phyloP scores from a whole-genome alignment of 768 basidiomycete genomes.

The Infundibulicybe gibba region DNA sequence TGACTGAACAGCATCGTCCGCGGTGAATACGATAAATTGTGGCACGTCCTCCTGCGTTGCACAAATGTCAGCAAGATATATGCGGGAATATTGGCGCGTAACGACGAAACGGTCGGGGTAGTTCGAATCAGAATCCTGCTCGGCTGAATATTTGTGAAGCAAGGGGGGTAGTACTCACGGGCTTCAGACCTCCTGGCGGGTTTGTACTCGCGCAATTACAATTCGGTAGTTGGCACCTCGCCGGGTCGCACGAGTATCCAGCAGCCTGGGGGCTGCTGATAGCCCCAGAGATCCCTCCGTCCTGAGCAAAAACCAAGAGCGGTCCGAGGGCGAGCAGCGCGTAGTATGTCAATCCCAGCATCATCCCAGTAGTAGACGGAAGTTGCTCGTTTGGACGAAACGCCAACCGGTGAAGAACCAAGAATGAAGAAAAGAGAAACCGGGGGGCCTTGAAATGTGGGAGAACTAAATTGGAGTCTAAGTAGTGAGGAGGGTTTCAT shows the following conservation, averaged over 20 bases:
- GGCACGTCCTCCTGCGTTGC: slow-evolving; percentile 49
- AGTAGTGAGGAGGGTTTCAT: too few relatives aligned
- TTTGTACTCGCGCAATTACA: slow-evolving; percentile 73
- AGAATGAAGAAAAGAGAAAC: neutral
- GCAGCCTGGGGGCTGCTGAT: slow-evolving; percentile 50
- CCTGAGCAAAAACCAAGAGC: slow-evolving; percentile 39
- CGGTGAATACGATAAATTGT: slow-evolving; percentile 70
- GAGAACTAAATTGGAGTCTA: too few relatives aligned
- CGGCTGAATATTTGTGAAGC: neutral
- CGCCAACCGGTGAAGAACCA: neutral
- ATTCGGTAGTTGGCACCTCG: slow-evolving; percentile 60
- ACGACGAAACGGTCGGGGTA: neutral
- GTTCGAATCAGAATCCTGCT: neutral
- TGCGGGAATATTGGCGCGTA: neutral
- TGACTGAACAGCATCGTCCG: slow-evolving; percentile 73
- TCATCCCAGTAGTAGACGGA: too few relatives aligned
- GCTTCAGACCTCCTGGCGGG: slow-evolving; percentile 67
- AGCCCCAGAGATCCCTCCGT: slow-evolving; percentile 53
- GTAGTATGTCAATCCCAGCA: slow-evolving; percentile 6
- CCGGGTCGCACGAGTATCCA: slow-evolving; percentile 68
- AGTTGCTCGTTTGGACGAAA: too few relatives aligned
- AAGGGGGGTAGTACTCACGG: slow-evolving; percentile 37
- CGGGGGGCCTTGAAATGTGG: neutral
- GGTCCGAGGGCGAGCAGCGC: slow-evolving; percentile 24
- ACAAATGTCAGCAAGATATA: slow-evolving; percentile 2